Evolutionary conservation across 345 rosid genomes (phyloP).

Genomic region (Gossypioides kirkii): DNA sequence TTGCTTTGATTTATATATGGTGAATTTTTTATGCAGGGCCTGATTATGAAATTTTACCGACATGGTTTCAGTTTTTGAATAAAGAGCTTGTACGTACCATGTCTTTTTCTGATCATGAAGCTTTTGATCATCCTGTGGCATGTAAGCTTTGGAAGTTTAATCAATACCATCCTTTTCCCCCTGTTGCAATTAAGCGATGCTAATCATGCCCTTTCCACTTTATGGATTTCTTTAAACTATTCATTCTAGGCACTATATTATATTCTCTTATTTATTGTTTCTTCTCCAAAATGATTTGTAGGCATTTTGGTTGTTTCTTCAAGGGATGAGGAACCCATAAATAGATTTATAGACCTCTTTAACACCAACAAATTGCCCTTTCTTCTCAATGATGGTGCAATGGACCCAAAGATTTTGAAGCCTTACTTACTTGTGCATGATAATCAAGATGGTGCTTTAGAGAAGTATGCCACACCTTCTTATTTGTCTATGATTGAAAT

Average conservation of each 20-base stretch:
- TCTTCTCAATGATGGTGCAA: slow-evolving; percentile 76
- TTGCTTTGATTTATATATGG: slow-evolving; percentile 12
- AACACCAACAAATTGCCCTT: slow-evolving; percentile 74
- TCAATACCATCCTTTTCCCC: neutral
- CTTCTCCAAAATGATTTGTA: slow-evolving; percentile 32
- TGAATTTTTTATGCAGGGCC: slow-evolving; percentile 44
- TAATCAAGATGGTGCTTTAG: slow-evolving; percentile 73
- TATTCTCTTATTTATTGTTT: neutral
- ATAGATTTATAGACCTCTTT: slow-evolving; percentile 77
- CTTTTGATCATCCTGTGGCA: slow-evolving; percentile 97
- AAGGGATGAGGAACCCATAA: slow-evolving; percentile 79
- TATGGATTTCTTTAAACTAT: neutral
- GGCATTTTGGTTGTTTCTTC: slow-evolving; percentile 95
- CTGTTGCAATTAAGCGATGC: neutral
- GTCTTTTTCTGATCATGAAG: slow-evolving; percentile 89
- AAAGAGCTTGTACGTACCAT: slow-evolving; percentile 64
- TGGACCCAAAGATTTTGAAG: slow-evolving; percentile 91
- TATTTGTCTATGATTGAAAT: slow-evolving; percentile 14
- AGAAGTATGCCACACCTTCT: slow-evolving; percentile 48
- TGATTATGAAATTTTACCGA: slow-evolving; percentile 62
- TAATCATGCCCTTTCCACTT: neutral
- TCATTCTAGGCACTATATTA: neutral
- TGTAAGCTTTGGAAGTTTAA: slow-evolving; percentile 51
- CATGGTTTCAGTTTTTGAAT: slow-evolving; percentile 82
- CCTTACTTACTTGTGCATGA: slow-evolving; percentile 87